phyloP scores from a whole-genome alignment of 1,139 yeast genomes.

The Hyphopichia buzzinii region DNA sequence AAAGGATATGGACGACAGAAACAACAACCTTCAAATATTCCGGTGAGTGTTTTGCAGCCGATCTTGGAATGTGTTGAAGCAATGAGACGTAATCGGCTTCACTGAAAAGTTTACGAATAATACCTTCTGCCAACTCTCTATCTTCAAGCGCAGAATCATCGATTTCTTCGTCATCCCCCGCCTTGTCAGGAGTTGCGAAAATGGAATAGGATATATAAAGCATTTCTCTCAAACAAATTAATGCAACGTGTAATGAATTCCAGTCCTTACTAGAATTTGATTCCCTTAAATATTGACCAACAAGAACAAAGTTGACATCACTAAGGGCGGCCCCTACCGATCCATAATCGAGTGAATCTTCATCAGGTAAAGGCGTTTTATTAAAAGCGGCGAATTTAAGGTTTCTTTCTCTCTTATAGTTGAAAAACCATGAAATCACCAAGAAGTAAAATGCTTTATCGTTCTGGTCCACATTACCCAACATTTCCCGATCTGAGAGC shows the following conservation, averaged over 20 bases:
- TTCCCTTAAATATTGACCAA: constrained; percentile 55
- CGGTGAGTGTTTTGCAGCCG: constrained; percentile 65
- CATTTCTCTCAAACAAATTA: constrained; percentile 68
- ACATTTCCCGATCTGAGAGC: constrained; percentile 38
- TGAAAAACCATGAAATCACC: constrained; percentile 69
- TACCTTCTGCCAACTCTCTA: constrained; percentile 48
- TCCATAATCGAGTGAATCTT: constrained; percentile 46
- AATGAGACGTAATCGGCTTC: constrained; percentile 62
- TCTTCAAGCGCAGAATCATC: constrained; percentile 36
- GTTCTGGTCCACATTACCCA: constrained; percentile 29
- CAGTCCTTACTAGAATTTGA: constrained; percentile 50
- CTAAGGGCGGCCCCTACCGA: constrained; percentile 67
- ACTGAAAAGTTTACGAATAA: constrained; percentile 52
- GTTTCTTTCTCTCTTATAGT: constrained; percentile 31
- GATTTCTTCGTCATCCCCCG: constrained; percentile 26
- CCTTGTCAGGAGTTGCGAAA: constrained; percentile 43
- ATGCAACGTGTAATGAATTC: constrained; percentile 66
- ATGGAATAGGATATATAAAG: constrained; percentile 54
- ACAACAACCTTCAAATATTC: constrained; percentile 61
- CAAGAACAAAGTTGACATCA: constrained; percentile 61
- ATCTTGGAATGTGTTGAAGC: constrained; percentile 59
- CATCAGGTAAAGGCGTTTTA: constrained; percentile 11
- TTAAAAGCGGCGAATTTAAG: background rate
- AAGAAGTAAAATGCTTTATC: constrained; percentile 53
- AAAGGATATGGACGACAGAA: constrained; percentile 62